A percentile compares a stretch with the other conserved stretches of the same genome.
These are phyloP conservation scores for Plectosphaerella plurivora DNA, from an alignment of 2,329 filamentous ascomycete species.

Conservation along the genomic window DNA sequence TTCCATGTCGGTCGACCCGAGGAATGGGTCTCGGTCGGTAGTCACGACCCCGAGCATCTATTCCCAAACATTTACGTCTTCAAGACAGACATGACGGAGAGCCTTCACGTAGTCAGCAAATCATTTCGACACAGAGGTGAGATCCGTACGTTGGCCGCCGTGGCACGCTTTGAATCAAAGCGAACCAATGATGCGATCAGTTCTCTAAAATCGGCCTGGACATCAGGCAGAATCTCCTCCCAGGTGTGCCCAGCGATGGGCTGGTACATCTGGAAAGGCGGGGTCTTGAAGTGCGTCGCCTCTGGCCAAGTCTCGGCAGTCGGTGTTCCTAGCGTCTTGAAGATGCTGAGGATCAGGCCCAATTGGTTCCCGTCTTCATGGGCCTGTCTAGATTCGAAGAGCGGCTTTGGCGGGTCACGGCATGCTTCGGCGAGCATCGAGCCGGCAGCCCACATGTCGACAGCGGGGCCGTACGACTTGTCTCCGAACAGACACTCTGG, in stretches of 20 bases:
- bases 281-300: conserved; percentile 59
- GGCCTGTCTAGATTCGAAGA: conserved; percentile 74
- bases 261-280: conserved; percentile 88
- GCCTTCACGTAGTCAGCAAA: conserved; percentile 6
- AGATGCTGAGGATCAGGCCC: conserved; percentile 85
- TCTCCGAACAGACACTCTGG: conserved; percentile 89
- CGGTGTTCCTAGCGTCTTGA: conserved; percentile 86
- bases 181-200: conserved; percentile 64
- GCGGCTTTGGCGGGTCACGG: conserved; percentile 46
- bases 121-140: not conserved
- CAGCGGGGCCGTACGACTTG: conserved; percentile 60
- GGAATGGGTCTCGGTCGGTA: too few relatives aligned
- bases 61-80: too few relatives aligned
- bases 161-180: conserved; percentile 68
- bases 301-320: conserved; percentile 80
- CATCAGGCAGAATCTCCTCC: conserved; percentile 63
- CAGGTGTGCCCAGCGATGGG: conserved; percentile 65
- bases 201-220: conserved; percentile 54
- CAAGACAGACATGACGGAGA: conserved; percentile 3
- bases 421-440: conserved; percentile 76
- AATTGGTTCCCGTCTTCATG: conserved; percentile 86
- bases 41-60: too few relatives aligned
- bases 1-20: too few relatives aligned
- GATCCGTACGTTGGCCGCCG: conserved; percentile 45
- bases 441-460: conserved; percentile 90